Conservation (phyloP, 441 rosid species). For the Brassica balearica region DNA sequence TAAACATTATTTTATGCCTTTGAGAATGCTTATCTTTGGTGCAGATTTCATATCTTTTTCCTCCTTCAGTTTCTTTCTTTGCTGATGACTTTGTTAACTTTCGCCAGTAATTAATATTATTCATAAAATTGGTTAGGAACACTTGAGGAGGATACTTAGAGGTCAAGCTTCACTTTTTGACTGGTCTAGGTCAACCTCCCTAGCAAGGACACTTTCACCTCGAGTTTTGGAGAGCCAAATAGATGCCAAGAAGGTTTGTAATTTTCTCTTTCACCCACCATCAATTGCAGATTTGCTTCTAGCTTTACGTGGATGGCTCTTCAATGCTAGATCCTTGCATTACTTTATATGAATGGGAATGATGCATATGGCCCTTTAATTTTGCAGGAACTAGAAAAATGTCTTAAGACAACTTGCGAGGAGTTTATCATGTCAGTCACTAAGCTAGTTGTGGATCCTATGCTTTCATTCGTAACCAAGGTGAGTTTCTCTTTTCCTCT, state of each 20-base stretch:
- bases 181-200: constrained; percentile 94
- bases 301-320: background rate
- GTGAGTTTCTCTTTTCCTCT: constrained; percentile 47
- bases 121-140: constrained; percentile 62
- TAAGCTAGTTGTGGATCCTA: constrained; percentile 92
- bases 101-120: constrained; percentile 7
- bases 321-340: constrained; percentile 20
- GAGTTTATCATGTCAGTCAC: constrained; percentile 98
- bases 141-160: constrained; percentile 92
- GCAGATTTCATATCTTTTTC: constrained; percentile 19
- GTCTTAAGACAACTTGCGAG: constrained; percentile 94
- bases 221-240: constrained; percentile 95
- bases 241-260: constrained; percentile 91
- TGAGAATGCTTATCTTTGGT: background rate
- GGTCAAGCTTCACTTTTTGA: constrained; percentile 97
- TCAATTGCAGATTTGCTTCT: constrained; percentile 5
- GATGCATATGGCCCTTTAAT: constrained; percentile 22
- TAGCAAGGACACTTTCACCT: constrained; percentile 96
- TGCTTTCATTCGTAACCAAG: constrained; percentile 96
- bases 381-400: constrained; percentile 91
- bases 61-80: constrained; percentile 22
- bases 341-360: constrained; percentile 21
- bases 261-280: constrained; percentile 25
- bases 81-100: constrained; percentile 19
- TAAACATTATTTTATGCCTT: constrained; percentile 7